Evolutionary conservation across 768 basidiomycete genomes (phyloP).

Genomic region (Russula sp.): DNA sequence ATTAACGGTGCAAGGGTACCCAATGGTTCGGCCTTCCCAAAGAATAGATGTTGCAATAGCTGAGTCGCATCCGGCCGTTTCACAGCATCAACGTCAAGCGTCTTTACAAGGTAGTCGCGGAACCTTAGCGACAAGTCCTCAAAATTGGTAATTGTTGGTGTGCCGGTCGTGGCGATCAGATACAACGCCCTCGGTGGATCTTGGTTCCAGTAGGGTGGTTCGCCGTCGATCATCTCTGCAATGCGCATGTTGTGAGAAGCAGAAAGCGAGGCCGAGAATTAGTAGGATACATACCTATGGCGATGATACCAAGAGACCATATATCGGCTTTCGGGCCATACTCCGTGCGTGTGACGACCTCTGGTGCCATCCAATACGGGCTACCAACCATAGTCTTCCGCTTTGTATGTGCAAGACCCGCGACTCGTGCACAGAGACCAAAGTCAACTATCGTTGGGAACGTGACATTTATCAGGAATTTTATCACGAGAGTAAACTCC

Average conservation of each 20-base stretch:
- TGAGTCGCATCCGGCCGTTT: constrained; percentile 84
- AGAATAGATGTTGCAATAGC: constrained; percentile 84
- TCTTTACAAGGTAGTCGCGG: constrained; percentile 83
- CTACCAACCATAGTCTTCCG: constrained; percentile 98
- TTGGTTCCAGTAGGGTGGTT: constrained; percentile 94
- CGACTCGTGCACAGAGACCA: constrained; percentile 96
- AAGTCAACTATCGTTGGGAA: constrained; percentile 65
- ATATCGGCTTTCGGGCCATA: constrained; percentile 98
- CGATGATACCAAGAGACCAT: constrained; percentile 74
- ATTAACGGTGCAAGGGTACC: constrained; percentile 86
- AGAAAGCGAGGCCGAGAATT: constrained; percentile 24
- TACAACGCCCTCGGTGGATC: constrained; percentile 95
- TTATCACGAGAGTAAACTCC: neutral
- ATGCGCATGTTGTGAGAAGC: constrained; percentile 4
- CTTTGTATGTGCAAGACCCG: constrained; percentile 77
- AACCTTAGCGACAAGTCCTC: constrained; percentile 71
- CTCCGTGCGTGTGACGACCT: constrained; percentile 96
- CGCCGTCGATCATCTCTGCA: constrained; percentile 96
- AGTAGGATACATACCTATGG: constrained; percentile 70
- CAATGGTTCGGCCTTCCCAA: constrained; percentile 82
- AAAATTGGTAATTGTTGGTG: constrained; percentile 92
- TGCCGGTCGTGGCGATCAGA: constrained; percentile 97
- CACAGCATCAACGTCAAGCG: constrained; percentile 92
- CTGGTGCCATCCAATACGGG: constrained; percentile 99
- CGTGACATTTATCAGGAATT: neutral